Evolutionary conservation across 139 green algal species (phyloP).

Genomic region (Yamagishiella unicocca): DNA sequence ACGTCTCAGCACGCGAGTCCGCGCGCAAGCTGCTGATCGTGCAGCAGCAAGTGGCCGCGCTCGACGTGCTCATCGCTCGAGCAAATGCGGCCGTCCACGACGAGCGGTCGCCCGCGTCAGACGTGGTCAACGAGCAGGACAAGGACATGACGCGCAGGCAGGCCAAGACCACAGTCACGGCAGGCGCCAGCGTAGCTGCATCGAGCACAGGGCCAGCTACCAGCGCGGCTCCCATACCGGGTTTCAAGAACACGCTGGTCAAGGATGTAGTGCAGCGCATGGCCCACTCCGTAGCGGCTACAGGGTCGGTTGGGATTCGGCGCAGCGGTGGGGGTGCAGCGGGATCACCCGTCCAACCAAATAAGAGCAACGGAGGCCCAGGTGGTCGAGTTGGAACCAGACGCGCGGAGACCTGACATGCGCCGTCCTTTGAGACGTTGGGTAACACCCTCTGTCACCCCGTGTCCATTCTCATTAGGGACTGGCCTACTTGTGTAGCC

Average conservation of each 20-base stretch:
- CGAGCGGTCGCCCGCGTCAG: background rate
- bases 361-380: background rate
- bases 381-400: background rate
- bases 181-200: no score
- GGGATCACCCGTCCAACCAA: background rate
- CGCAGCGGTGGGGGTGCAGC: background rate
- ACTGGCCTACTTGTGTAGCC: no score
- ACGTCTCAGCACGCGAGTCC: constrained; percentile 75
- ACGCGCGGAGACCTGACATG: no score
- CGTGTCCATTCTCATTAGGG: no score
- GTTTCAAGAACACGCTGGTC: constrained; percentile 21
- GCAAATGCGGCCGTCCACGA: background rate
- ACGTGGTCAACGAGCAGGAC: background rate
- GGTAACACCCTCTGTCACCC: no score
- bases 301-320: background rate
- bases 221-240: no score
- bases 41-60: constrained; percentile 52
- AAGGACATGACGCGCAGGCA: background rate
- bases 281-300: background rate
- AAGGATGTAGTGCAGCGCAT: constrained; percentile 8
- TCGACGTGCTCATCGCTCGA: constrained; percentile 59
- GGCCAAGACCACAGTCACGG: no score
- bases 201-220: no score
- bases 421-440: no score
- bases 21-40: constrained; percentile 68